Base-by-base conservation (phyloP, 306 rosid genomes). In the Gleditsia sinensis region DNA sequence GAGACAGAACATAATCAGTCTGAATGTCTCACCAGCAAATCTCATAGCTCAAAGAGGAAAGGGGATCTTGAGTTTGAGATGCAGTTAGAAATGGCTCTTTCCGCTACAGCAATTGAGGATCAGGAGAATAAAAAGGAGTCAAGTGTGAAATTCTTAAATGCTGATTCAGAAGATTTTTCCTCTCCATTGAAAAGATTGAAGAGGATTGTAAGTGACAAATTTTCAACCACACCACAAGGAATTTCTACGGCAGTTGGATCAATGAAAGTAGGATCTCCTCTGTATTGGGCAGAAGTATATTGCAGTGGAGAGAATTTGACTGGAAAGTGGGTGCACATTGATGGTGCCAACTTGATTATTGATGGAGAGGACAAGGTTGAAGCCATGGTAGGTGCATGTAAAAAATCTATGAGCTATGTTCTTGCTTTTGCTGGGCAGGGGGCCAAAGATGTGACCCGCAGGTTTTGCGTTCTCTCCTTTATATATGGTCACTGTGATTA, bases 381-480 rank as follows among this genome's bases (percentile, higher is more conserved):
- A 88, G 90, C 88, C 56, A 75, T 88, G 84, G 90, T 83, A 71
- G 90, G 93, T 66, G 90, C 98, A 37, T 94, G 96, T 86, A 94
- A 88, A 86, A 80, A 69, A 14, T 75, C 97, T 78, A 81, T 91
- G 89, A 87, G 97, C 90, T 94, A 94, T 77, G 97, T 88, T 71
- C 89, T 91, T 71, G 98, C 97, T 59, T 94, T 94, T 81, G 89
- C 94, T 34, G 98, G 98, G 79, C 87, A 84, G 62, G 98, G 98
- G 28, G 97, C 96, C 66, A 94, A 94, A 88, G 98, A 94, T 49
- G 96, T 94, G 85, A 94, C 98, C 36, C 91, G 93, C 89, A 94
- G 97, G 98, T 94, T 62, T 78, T 76, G 79, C 76, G 23, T 58
- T 69, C 74, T 58, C 59, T 71, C 78, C 37, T 65, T 69, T 59